phyloP scores from a whole-genome alignment of 2,329 filamentous ascomycete species.

The Pleomassaria siparia region DNA sequence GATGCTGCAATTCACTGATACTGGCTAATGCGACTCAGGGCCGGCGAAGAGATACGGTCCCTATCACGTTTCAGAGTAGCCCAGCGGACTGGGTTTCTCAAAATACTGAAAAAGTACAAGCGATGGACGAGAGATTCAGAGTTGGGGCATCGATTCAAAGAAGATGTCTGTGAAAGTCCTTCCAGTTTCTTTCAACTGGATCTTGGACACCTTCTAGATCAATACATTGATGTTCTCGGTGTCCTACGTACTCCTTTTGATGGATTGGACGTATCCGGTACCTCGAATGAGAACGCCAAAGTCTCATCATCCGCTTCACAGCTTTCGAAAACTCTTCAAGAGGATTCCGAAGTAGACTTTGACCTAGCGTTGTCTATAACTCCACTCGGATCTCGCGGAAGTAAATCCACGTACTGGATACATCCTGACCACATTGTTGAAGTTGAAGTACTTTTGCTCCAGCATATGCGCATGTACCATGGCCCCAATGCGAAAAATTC shows the following conservation, averaged over 20 bases:
- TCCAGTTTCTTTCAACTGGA: constrained; percentile 73
- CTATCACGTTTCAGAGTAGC: constrained; percentile 72
- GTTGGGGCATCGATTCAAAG: constrained; percentile 66
- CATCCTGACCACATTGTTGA: constrained; percentile 57
- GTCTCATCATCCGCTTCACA: constrained; percentile 31
- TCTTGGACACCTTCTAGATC: constrained; percentile 55
- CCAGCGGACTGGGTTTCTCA: constrained; percentile 75
- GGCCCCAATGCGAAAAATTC: constrained; percentile 17
- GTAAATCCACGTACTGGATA: constrained; percentile 56
- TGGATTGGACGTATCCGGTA: constrained; percentile 19
- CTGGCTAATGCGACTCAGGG: constrained; percentile 44
- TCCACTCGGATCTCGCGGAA: constrained; percentile 49
- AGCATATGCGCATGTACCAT: constrained; percentile 49
- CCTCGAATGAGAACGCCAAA: constrained; percentile 15
- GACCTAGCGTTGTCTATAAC: constrained; percentile 52
- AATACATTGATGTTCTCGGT: constrained; percentile 51
- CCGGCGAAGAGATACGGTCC: constrained; percentile 70
- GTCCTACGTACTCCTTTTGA: constrained; percentile 50
- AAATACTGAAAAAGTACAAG: constrained; percentile 84
- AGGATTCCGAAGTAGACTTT: constrained; percentile 49
- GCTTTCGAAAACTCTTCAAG: constrained; percentile 44
- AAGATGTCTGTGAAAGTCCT: constrained; percentile 64
- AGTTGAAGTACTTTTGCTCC: constrained; percentile 54
- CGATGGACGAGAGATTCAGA: constrained; percentile 79
- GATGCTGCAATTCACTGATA: neutral